phyloP scores from a whole-genome alignment of 2,329 filamentous ascomycete species.

The Neofusicoccum cordaticola region DNA sequence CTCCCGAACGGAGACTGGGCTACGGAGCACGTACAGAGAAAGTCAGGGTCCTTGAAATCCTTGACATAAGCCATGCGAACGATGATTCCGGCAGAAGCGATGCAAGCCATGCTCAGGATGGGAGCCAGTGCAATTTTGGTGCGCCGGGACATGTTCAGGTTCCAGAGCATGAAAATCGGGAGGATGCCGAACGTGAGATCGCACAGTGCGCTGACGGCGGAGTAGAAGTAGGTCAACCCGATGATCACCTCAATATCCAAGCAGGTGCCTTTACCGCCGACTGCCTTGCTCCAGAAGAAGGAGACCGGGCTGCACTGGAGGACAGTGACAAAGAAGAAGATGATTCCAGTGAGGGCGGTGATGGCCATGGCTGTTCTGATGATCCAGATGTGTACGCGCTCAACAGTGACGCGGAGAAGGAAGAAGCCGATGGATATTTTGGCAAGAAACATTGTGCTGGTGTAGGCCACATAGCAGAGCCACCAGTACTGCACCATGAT shows the following conservation, averaged over 20 bases:
- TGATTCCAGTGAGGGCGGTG: conserved; percentile 35
- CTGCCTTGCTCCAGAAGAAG: conserved; percentile 49
- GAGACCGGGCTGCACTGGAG: conserved; percentile 51
- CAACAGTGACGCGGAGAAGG: not conserved
- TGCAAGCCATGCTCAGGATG: conserved; percentile 50
- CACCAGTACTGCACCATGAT: conserved; percentile 6
- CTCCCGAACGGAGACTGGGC: no score
- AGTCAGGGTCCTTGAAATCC: conserved; percentile 34
- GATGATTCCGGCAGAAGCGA: conserved; percentile 38
- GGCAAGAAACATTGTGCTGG: conserved; percentile 10
- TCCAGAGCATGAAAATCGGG: conserved; percentile 52
- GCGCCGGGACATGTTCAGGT: conserved; percentile 47
- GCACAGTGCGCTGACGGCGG: conserved; percentile 43
- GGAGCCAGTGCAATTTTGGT: conserved; percentile 48
- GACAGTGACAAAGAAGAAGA: conserved; percentile 48
- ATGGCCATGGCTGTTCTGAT: conserved; percentile 37
- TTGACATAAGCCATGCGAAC: conserved; percentile 35
- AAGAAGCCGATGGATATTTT: conserved; percentile 6
- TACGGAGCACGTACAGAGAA: conserved; percentile 26
- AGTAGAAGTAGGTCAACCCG: conserved; percentile 46
- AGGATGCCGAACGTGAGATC: conserved; percentile 52
- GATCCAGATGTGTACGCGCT: conserved; percentile 24
- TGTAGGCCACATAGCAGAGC: conserved; percentile 16
- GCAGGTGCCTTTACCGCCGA: conserved; percentile 40
- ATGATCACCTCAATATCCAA: conserved; percentile 41